Evolutionary conservation across 805 yeast genomes (phyloP).

Genomic region (Hanseniaspora meyeri): DNA sequence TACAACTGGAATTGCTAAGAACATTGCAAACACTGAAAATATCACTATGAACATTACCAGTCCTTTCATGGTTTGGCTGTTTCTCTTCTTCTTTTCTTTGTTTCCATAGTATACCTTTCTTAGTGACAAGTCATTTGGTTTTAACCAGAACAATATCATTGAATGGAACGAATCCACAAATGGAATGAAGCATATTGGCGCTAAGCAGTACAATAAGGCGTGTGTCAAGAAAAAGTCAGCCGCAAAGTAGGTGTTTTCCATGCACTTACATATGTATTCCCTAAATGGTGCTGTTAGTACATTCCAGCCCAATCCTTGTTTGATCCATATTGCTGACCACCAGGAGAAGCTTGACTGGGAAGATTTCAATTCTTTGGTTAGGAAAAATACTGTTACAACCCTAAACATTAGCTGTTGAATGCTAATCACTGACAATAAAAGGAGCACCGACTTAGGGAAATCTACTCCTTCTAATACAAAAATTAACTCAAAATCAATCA

Average conservation of each 20-base stretch:
- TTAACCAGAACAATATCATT: constrained; percentile 54
- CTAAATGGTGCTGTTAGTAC: constrained; percentile 50
- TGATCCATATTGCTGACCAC: constrained; percentile 71
- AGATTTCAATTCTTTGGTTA: constrained; percentile 52
- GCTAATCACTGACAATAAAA: constrained; percentile 43
- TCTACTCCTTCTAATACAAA: constrained; percentile 61
- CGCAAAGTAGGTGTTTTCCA: constrained; percentile 57
- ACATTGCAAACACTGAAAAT: constrained; percentile 29
- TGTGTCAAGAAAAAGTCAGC: constrained; percentile 54
- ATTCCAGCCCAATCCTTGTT: constrained; percentile 50
- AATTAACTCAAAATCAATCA: constrained; percentile 47
- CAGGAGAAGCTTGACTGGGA: constrained; percentile 54
- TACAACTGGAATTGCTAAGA: constrained; percentile 40
- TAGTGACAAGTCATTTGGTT: constrained; percentile 35
- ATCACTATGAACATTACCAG: constrained; percentile 35
- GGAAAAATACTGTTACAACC: constrained; percentile 34
- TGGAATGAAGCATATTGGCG: constrained; percentile 52
- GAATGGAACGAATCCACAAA: constrained; percentile 57
- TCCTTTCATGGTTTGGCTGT: constrained; percentile 34
- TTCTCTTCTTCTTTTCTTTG: constrained; percentile 31
- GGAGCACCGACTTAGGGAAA: constrained; percentile 46
- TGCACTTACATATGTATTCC: constrained; percentile 49
- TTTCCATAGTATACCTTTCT: constrained; percentile 30
- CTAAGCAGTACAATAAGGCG: constrained; percentile 41
- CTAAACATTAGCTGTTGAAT: constrained; percentile 50